A percentile compares a stretch with the other conserved stretches of the same genome.
These are phyloP conservation scores for Lentinula sp. DNA, from an alignment of 768 basidiomycete genomes.

Conservation along the genomic window DNA sequence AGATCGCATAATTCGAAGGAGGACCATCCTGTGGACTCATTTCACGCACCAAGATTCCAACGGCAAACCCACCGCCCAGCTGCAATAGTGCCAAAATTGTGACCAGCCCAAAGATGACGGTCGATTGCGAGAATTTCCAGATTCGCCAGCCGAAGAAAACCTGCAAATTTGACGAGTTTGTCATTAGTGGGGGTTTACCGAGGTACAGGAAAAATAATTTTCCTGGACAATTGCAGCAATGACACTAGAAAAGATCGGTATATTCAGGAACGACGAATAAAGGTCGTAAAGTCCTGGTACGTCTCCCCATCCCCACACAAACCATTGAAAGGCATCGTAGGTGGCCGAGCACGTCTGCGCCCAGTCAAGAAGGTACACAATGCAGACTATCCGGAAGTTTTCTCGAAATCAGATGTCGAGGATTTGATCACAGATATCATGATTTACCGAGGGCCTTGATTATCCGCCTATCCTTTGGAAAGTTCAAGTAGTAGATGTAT, in stretches of 20 bases:
- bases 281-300: constrained; percentile 4
- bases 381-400: constrained; percentile 7
- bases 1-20: neutral
- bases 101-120: constrained; percentile 3
- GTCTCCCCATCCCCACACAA: constrained; percentile 13
- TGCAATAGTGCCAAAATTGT: constrained; percentile 9
- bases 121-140: constrained; percentile 9
- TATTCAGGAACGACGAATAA: constrained; percentile 10
- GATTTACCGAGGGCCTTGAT: constrained; percentile 10
- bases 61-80: constrained; percentile 8
- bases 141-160: constrained; percentile 16
- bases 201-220: neutral
- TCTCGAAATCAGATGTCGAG: too few relatives aligned
- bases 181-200: neutral
- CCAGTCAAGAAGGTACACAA: constrained; percentile 14
- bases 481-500: constrained; percentile 13
- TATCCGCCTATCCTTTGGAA: constrained; percentile 10
- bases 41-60: constrained; percentile 4
- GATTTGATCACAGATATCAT: neutral
- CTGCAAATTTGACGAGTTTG: neutral
- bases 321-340: constrained; percentile 16
- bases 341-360: constrained; percentile 14
- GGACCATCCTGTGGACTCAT: neutral
- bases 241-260: constrained; percentile 11
- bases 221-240: constrained; percentile 14